Conservation (phyloP, 139 green algal genomes). For the Zygnema circumcarinatum region DNA sequence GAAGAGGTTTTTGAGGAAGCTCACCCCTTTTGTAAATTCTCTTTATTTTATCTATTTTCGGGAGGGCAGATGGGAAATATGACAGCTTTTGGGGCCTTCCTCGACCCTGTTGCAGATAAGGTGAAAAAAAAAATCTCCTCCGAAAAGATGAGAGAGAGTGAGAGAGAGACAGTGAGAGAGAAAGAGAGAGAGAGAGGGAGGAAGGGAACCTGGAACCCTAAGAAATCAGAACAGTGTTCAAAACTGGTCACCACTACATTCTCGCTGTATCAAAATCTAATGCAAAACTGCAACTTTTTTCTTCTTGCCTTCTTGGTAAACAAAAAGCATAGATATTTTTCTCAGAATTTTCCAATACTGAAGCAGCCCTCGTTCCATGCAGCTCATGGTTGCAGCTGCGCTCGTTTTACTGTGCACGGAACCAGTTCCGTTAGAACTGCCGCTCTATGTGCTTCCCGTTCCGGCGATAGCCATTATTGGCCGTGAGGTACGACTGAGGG, state of each 20-base stretch:
- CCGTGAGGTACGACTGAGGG: constrained; percentile 25
- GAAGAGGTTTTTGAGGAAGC: no score
- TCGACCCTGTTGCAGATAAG: constrained; percentile 98
- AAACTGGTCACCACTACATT: neutral
- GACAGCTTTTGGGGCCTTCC: constrained; percentile 91
- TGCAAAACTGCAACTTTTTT: no score
- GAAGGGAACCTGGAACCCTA: neutral
- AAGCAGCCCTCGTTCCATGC: neutral
- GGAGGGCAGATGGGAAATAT: constrained; percentile 46
- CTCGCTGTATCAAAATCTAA: neutral
- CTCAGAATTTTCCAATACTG: no score
- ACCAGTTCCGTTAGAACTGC: neutral
- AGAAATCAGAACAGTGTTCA: neutral
- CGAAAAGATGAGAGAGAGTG: constrained; percentile 6
- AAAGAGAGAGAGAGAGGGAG: constrained; percentile 11
- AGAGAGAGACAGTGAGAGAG: constrained; percentile 7
- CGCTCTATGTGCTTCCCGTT: neutral
- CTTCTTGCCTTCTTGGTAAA: no score
- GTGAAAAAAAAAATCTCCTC: no score
- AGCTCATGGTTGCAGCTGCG: constrained; percentile 35
- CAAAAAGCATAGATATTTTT: no score
- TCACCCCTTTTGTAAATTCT: no score
- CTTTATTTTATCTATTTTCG: no score
- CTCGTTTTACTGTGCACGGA: constrained; percentile 30
- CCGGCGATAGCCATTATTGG: constrained; percentile 32